Evolutionary conservation across 495 filamentous ascomycete genomes (phyloP), one percentile per base, ranked within the genome.

Genomic region (Aspergillus baeticus): DNA sequence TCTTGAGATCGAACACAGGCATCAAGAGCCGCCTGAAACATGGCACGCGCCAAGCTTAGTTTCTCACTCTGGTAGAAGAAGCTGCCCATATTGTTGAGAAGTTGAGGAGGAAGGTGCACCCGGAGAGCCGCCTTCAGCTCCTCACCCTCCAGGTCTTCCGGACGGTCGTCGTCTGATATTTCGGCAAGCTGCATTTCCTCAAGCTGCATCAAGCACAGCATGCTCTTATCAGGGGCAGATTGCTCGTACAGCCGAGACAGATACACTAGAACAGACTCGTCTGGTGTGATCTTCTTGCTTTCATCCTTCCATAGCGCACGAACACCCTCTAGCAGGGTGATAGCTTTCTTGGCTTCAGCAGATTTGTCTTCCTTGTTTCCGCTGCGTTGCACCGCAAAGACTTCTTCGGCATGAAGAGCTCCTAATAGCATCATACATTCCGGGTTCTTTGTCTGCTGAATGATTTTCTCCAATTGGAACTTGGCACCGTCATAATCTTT

Each of bases 1-100:
- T 81, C 85, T 15, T 85, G 68, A 39, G 87, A 84, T 56, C 86
- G 84, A 17, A 91, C 82, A 65, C 93, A 96, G n/a, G 91, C 86
- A 55, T 85, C 88, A 29, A 98, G 76, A 0, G 92, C 94, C 1
- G 86, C 82, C 67, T 98, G 89, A 69, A 97, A 98, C 66, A 93
- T 78, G 41, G 90, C 84, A 54, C 88, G 85, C n/a, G 95, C 92
- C 44, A 82, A 75, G 18, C 86, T 82, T 57, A 89, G 86, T 61
- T 90, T 91, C 62, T 95, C 95, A 0, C 82, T 77, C 61, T 95
- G 90, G 61, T 89, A 98, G 58, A 95, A 81, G 75, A 98, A 96
- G 68, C 90, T 94, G 3, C 90, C 94, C 69, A 98, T 95, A 64
- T 98, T 98, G 77, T 96, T 98, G 38, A 97, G 83, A 1, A 98